Evolutionary conservation across 2,329 filamentous ascomycete species (phyloP).

Genomic region (Verticillium isaacii): DNA sequence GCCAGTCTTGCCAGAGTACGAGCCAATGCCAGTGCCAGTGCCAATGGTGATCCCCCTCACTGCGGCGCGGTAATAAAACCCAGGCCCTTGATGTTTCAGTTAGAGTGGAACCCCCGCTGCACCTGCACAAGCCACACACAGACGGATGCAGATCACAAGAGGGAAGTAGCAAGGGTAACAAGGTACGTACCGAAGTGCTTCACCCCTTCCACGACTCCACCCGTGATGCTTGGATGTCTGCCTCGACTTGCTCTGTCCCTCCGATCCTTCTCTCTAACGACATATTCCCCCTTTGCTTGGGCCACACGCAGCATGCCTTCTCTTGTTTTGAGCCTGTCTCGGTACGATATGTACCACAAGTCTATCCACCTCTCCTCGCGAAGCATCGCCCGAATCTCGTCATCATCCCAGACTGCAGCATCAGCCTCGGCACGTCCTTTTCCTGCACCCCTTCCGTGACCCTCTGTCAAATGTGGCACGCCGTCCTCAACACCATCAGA

Average conservation of each 20-base stretch:
- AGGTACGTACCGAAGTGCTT: not conserved
- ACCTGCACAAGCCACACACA: slow-evolving; percentile 6
- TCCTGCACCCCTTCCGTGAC: too few relatives aligned
- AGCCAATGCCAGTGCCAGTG: not conserved
- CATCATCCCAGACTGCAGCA: not conserved
- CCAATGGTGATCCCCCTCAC: not conserved
- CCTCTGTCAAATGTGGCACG: not conserved
- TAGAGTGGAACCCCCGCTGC: slow-evolving; percentile 7
- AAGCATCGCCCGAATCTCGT: not conserved
- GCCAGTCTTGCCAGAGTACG: not conserved
- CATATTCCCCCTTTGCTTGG: not conserved
- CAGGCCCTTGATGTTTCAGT: slow-evolving; percentile 9
- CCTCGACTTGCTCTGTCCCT: not conserved
- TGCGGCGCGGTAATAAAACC: not conserved
- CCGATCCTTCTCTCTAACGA: not conserved
- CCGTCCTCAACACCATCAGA: not conserved
- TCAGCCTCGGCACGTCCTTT: not conserved
- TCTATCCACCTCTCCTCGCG: not conserved
- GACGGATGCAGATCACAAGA: not conserved
- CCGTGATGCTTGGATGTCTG: not conserved
- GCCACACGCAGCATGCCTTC: not conserved
- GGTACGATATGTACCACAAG: too few relatives aligned
- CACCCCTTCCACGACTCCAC: not conserved
- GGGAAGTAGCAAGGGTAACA: not conserved
- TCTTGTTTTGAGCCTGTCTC: not conserved